Evolutionary conservation across 306 rosid species (phyloP).

Genomic region (Glycyrrhiza uralensis): DNA sequence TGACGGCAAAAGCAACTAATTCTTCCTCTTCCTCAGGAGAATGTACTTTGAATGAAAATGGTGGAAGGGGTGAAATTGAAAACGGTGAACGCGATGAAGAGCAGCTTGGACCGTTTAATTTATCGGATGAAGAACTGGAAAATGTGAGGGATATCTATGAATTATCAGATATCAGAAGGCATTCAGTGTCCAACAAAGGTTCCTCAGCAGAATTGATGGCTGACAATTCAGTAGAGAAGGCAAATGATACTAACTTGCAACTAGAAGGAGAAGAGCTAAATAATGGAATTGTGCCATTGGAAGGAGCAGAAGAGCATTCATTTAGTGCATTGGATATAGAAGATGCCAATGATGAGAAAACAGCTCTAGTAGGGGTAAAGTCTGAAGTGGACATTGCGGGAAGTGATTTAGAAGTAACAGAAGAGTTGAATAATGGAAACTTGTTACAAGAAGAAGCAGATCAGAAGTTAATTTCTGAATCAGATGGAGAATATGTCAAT

Average conservation of each 20-base stretch:
- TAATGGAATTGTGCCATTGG: conserved; percentile 22
- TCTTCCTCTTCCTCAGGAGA: conserved; percentile 39
- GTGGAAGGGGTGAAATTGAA: conserved; percentile 26
- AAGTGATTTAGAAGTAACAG: conserved; percentile 6
- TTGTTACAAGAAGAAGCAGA: neutral
- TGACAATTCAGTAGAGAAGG: conserved; percentile 32
- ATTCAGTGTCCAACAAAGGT: conserved; percentile 30
- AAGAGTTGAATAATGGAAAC: conserved; percentile 11
- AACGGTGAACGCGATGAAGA: conserved; percentile 10
- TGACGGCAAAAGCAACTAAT: conserved; percentile 23
- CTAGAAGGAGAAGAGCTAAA: conserved; percentile 26
- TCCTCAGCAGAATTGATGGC: conserved; percentile 24
- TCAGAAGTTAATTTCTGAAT: neutral
- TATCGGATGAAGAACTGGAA: conserved; percentile 36
- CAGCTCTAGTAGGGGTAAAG: conserved; percentile 25
- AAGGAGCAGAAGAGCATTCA: conserved; percentile 21
- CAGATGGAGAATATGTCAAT: neutral
- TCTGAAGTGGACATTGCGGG: conserved; percentile 24
- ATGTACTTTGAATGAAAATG: conserved; percentile 27
- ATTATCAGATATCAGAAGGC: conserved; percentile 28
- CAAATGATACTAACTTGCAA: conserved; percentile 21
- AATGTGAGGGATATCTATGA: conserved; percentile 22
- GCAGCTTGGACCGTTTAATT: conserved; percentile 20
- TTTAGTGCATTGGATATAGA: neutral
- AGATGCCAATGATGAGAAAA: conserved; percentile 23